Evolutionary conservation across 2,329 filamentous ascomycete genomes (phyloP).

Genomic region (Trichoderma sp.): DNA sequence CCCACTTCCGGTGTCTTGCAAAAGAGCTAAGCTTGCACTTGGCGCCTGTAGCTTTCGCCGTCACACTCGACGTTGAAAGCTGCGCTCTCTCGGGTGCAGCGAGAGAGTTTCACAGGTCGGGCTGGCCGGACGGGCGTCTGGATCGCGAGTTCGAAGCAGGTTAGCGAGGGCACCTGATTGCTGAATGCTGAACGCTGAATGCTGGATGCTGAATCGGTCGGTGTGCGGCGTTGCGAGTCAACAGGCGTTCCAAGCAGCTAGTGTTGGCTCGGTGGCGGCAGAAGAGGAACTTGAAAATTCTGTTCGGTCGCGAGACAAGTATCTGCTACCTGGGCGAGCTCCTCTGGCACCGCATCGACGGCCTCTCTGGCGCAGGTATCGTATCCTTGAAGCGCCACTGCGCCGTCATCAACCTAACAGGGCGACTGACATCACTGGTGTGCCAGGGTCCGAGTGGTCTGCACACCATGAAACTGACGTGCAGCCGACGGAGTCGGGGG

Average conservation of each 20-base stretch:
- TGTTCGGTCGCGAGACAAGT: neutral
- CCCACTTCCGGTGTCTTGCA: slow-evolving; percentile 11
- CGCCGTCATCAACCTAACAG: slow-evolving; percentile 17
- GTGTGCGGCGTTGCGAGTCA: neutral
- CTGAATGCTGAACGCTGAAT: no score
- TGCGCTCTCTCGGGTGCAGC: neutral
- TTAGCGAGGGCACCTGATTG: neutral
- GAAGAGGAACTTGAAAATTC: neutral
- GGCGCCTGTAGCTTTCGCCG: neutral
- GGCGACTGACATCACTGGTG: slow-evolving; percentile 21
- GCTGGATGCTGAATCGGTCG: slow-evolving; percentile 1
- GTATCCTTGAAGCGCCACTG: slow-evolving; percentile 15
- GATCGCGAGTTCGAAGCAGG: neutral
- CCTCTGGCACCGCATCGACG: neutral
- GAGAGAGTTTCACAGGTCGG: slow-evolving; percentile 9
- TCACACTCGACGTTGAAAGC: neutral
- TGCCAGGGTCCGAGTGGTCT: slow-evolving; percentile 8
- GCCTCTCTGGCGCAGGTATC: neutral
- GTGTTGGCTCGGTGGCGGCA: slow-evolving; percentile 6
- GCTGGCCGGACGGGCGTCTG: slow-evolving; percentile 8
- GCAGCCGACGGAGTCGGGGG: slow-evolving; percentile 9
- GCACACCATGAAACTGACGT: slow-evolving; percentile 19
- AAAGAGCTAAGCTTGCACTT: slow-evolving; percentile 9
- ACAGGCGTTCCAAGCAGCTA: neutral
- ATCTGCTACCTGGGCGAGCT: neutral